phyloP scores from a whole-genome alignment of 1,284 basidiomycete species.

The Neolentinus lepideus region DNA sequence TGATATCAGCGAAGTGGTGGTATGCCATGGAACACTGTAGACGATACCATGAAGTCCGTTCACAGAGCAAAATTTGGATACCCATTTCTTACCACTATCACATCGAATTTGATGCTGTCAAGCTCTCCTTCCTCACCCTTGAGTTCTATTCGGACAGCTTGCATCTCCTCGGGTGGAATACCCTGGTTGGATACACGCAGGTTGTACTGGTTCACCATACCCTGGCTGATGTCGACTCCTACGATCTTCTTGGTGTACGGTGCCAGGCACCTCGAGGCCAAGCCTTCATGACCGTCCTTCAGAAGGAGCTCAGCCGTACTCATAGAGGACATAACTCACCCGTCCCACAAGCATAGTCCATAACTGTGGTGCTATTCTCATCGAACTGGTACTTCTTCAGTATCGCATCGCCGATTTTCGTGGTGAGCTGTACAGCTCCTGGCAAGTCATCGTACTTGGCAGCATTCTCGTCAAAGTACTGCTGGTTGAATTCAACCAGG shows the following conservation, averaged over 20 bases:
- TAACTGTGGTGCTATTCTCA: constrained; percentile 43
- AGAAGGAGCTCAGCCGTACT: not conserved
- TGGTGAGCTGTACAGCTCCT: constrained; percentile 17
- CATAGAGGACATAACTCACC: constrained; percentile 30
- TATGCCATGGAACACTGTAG: constrained; percentile 58
- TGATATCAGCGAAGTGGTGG: constrained; percentile 55
- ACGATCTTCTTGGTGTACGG: constrained; percentile 49
- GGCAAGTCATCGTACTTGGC: constrained; percentile 21
- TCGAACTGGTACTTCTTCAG: constrained; percentile 41
- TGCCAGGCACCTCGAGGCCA: constrained; percentile 48
- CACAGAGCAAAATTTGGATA: not conserved
- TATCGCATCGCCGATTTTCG: constrained; percentile 34
- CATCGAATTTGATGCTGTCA: constrained; percentile 48
- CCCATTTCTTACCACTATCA: constrained; percentile 40
- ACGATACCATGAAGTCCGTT: not conserved
- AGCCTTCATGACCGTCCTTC: constrained; percentile 29
- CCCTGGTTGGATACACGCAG: constrained; percentile 46
- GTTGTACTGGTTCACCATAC: constrained; percentile 61
- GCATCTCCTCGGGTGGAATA: constrained; percentile 50
- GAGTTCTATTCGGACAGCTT: constrained; percentile 44
- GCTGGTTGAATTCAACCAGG: constrained; percentile 22
- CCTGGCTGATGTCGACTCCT: constrained; percentile 65
- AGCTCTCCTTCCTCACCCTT: constrained; percentile 39
- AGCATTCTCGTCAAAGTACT: constrained; percentile 24
- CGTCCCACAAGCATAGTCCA: constrained; percentile 70